These are phyloP conservation scores for Thraustotheca clavata DNA, from an alignment of 352 stramenopile species.

Conservation along the genomic window DNA sequence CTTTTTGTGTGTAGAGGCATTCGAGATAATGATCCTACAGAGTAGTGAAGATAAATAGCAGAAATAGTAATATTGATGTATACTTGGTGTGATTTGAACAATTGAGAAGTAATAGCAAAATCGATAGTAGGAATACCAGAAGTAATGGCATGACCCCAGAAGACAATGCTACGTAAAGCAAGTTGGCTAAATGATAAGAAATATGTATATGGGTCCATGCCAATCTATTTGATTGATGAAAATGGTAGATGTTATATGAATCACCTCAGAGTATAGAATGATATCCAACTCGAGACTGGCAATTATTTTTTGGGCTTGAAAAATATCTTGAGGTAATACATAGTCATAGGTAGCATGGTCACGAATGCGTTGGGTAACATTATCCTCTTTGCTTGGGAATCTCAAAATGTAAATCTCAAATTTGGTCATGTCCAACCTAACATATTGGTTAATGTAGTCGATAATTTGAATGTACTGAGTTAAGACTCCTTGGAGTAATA, in stretches of 20 bases:
- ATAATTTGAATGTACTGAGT: constrained; percentile 5
- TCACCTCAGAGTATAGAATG: constrained; percentile 48
- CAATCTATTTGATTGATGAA: constrained; percentile 23
- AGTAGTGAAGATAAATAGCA: neutral
- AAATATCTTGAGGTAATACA: constrained; percentile 23
- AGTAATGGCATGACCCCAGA: constrained; percentile 58
- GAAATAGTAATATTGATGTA: neutral
- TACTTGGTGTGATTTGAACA: constrained; percentile 29
- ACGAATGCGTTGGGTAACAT: constrained; percentile 21
- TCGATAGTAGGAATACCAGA: constrained; percentile 43
- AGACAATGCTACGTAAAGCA: constrained; percentile 34
- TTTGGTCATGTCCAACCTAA: constrained; percentile 14
- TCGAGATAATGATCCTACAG: constrained; percentile 30
- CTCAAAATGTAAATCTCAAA: constrained; percentile 31
- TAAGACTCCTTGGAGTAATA: constrained; percentile 43
- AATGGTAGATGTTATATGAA: neutral
- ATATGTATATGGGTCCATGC: constrained; percentile 44
- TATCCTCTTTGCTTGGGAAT: constrained; percentile 22
- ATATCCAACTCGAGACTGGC: constrained; percentile 40
- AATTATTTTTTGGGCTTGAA: constrained; percentile 26
- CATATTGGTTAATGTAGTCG: no score
- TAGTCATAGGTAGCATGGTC: constrained; percentile 4
- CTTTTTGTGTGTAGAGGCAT: constrained; percentile 47
- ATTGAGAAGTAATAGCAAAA: constrained; percentile 48
- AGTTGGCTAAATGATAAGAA: constrained; percentile 48